Evolutionary conservation across 768 basidiomycete species (phyloP), one percentile per base, ranked within the genome.

Genomic region (Suillus plorans): DNA sequence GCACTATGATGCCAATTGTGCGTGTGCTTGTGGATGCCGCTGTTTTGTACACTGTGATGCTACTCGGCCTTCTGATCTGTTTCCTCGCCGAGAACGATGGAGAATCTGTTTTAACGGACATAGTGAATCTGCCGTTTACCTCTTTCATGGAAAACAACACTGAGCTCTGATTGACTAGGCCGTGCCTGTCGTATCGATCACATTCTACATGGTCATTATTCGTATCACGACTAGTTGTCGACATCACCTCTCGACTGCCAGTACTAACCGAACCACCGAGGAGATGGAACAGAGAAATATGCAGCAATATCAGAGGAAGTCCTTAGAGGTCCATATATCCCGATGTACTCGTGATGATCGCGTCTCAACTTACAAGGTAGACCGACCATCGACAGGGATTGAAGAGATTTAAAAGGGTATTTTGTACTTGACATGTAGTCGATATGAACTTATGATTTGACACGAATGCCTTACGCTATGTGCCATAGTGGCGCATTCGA

Each of bases 1-100:
- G 39, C 28, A 28, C 14, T 31, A 3, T 36, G 12, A 37, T 61
- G 22, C 61, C 50, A 4, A 42, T 65, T n/a, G 20, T 65, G 28
- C 64, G 60, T 22, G 42, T 62, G 12, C 60, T 65, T 28, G 31
- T 63, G 25, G 64, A 65, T 39, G 62, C 64, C 8, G 61, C 52
- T 9, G 45, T 41, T 37, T 22, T 65, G 53, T 62, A 65, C 31
- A 62, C 64, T 14, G 64, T 62, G 20, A 20, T 62, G 39, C 61
- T 65, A 4, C 37, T 65, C 39, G 25, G 53, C 61, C 20, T 52
- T 28, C 61, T 65, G 7, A 22, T 65, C 7, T 63, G 64, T 34
- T 65, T 65, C 41, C 5, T 55, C 20, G 13, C 20, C 20, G 10
- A 2, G 12, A 55, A 1, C 34, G 42, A n/a, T 20, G 64, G 64